Percentiles rank a stretch among this genome's conserved stretches.
Evolutionary conservation across 345 rosid genomes (phyloP).

Genomic region (Trapa bicornis): DNA sequence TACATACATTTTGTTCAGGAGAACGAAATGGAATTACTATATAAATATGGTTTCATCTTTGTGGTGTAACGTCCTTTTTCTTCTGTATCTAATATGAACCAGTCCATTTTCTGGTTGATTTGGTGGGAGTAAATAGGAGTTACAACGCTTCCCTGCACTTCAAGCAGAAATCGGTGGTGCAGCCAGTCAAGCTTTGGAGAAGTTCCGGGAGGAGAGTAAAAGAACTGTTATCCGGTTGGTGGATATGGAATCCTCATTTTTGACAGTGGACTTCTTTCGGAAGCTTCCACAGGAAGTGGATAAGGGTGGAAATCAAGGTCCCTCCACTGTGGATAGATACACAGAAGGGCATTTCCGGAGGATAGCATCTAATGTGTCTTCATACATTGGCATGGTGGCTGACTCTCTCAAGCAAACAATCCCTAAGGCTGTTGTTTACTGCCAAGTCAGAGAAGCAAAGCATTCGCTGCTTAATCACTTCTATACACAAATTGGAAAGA

Average conservation of each 20-base stretch:
- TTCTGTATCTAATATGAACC: not conserved
- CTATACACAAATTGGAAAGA: constrained; percentile 57
- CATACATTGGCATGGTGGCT: constrained; percentile 63
- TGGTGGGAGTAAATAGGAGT: constrained; percentile 32
- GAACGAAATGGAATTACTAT: not conserved
- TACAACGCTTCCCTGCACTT: constrained; percentile 64
- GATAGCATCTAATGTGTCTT: constrained; percentile 64
- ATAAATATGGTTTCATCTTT: not conserved
- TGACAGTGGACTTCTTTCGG: constrained; percentile 73
- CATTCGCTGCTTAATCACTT: constrained; percentile 54
- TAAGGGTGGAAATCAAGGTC: constrained; percentile 16
- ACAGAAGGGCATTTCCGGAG: constrained; percentile 62
- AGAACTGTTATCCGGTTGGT: constrained; percentile 51
- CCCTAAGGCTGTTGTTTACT: constrained; percentile 65
- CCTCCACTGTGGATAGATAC: constrained; percentile 34
- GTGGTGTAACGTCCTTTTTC: not conserved
- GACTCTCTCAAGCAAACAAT: constrained; percentile 55
- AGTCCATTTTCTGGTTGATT: not conserved
- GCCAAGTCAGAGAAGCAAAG: constrained; percentile 81
- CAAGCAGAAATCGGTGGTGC: constrained; percentile 72
- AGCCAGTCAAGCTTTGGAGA: constrained; percentile 47
- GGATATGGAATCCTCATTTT: constrained; percentile 73
- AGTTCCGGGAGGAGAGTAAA: constrained; percentile 64
- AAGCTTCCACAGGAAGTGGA: constrained; percentile 69
- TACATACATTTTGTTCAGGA: not conserved